Base-by-base conservation (phyloP, 352 stramenopile genomes). In the Globisporangium alternatum region DNA sequence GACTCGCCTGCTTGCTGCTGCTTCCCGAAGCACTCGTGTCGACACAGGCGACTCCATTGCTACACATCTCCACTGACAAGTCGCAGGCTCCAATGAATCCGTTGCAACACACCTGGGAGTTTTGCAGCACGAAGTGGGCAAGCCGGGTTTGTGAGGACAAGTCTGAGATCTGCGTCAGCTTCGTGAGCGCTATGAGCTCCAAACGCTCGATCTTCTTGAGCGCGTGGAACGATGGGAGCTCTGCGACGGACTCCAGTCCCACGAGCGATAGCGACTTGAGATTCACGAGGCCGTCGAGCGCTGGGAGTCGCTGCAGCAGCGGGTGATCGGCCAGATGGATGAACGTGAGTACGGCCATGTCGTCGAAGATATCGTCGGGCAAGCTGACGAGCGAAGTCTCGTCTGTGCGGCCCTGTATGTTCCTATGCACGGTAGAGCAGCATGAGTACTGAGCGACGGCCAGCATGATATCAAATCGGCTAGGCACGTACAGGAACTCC, bases 401-500 rank as follows among this genome's bases (percentile, higher is more conserved):
- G 0, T 47, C 33, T 0, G 56, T 13, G 13, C 28, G 64, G 12
- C 57, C 63, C 25, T 74, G 62, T n/a, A 74, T 66, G 43, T 71
- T 64, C 48, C 75, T 83, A 30, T 64, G 22, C 5, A 68, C 30
- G 41, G 15, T 65, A 54, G 7, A 59, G 49, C 49, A 19, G 56
- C 17, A 35, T 8, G 12, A 62, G 30, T 22, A 31, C 28, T 25
- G 19, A 48, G 30, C 28, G 45, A 17, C 17, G 25, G 19, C 9
- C 48, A 22, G 44, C 21, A 33, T 7, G 54, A 2, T 22, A 48
- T 4, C 28, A 41, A 10, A 10, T 15, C 2, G 47, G 28, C 12
- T 44, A 25, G 33, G 33, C 3, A 65, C 76, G 30, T 72, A 85
- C 76, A 85, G 17, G n/a, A 74, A 79, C 30, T 81, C 65, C 6